Percentiles rank a stretch among this genome's conserved stretches.
Evolutionary conservation across 306 rosid genomes (phyloP).

Genomic region (Sesbania bispinosa): DNA sequence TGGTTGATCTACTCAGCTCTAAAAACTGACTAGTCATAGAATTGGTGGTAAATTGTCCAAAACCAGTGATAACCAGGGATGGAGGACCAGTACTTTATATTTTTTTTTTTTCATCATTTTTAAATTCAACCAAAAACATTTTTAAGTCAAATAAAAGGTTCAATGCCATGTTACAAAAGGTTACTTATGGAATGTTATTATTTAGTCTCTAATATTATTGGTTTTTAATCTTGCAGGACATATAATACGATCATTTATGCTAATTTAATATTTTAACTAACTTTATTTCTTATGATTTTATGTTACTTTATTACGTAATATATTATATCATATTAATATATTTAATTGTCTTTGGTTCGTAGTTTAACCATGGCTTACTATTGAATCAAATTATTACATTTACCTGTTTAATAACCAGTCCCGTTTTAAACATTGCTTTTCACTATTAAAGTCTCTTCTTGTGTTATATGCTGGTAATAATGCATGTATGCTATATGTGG

Average conservation of each 20-base stretch:
- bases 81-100: neutral
- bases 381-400: neutral
- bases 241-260: neutral
- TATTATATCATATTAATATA: no score
- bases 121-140: neutral
- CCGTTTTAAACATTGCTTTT: neutral
- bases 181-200: neutral
- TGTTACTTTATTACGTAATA: neutral
- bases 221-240: neutral
- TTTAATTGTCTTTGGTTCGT: no score
- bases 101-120: neutral
- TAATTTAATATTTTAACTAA: neutral
- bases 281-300: neutral
- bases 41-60: no score
- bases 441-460: neutral
- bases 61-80: no score
- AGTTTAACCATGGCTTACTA: neutral
- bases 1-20: neutral
- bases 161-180: neutral
- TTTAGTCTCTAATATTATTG: neutral
- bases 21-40: no score
- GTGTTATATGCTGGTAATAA: neutral
- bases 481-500: constrained; percentile 5
- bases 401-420: neutral
- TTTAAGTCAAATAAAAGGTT: neutral